Evolutionary conservation across 2,329 filamentous ascomycete genomes (phyloP), one percentile per base, ranked within the genome.

Genomic region (Cladosporium halotolerans): DNA sequence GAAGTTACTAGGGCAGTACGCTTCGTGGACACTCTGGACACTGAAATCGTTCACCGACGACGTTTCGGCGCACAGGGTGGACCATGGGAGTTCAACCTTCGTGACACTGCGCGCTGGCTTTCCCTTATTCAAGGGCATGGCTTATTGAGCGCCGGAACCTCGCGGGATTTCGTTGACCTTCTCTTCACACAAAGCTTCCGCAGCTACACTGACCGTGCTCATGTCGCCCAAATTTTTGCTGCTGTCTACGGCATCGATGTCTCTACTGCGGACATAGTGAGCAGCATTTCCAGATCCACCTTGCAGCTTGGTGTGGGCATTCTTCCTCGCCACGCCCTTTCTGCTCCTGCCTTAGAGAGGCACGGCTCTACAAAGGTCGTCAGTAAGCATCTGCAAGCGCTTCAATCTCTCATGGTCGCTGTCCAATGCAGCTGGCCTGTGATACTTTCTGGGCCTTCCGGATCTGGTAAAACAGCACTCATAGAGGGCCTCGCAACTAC

Each of bases 21-120:
- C 19, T 95, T 96, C 64, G 84, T 96, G n/a, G 85, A 85, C 1
- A 75, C 77, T n/a, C 75, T 97, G 9, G 89, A 96, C 57, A 76
- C 81, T 31, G 81, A 86, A 34, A 82, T 95, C 23, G 76, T 83
- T 4, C 75, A 79, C 28, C 70, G 73, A 41, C 73, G 76, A 45
- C 69, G 68, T 7, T 76, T 86, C 57, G 82, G 80, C 36, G 69
- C 72, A 10, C 67, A 76, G 39, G 83, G 83, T 42, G 88, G 86
- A 6, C 93, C 95, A 1, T 99, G 90, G 93, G 93, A 96, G 66
- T 93, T 96, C 68, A 99, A 96, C 64, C 74, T 99, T 58, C 85
- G 90, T 68, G 92, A 97, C 68, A 88, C 89, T 3, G 81, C 93
- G 52, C 81, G 92, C 56, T 97, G 92, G 92, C 73, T 96, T 45